These are phyloP conservation scores for Terana coerulea DNA, from an alignment of 768 basidiomycete species.

Conservation along the genomic window DNA sequence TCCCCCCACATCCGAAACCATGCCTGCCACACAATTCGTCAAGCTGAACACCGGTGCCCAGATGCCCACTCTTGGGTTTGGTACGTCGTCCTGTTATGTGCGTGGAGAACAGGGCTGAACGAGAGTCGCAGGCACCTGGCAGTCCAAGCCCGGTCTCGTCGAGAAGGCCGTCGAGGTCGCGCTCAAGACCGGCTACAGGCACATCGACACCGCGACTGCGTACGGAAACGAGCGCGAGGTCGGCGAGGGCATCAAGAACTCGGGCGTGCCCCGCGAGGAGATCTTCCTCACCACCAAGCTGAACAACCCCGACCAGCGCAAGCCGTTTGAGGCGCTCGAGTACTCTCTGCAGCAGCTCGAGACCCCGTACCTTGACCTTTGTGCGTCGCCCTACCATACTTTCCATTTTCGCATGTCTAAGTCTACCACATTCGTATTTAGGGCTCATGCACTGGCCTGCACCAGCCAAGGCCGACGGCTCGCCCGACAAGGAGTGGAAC, in stretches of 20 bases:
- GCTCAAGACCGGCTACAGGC: slow-evolving; percentile 69
- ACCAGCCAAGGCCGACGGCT: slow-evolving; percentile 55
- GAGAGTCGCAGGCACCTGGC: slow-evolving; percentile 65
- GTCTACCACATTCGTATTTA: slow-evolving; percentile 21
- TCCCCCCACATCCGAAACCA: slow-evolving; percentile 22
- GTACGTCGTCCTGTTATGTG: slow-evolving; percentile 26
- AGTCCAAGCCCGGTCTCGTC: slow-evolving; percentile 65
- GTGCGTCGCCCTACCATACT: slow-evolving; percentile 31
- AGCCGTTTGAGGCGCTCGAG: slow-evolving; percentile 59
- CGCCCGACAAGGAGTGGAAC: slow-evolving; percentile 50
- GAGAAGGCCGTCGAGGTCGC: slow-evolving; percentile 73
- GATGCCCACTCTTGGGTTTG: slow-evolving; percentile 75
- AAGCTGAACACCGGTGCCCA: slow-evolving; percentile 74
- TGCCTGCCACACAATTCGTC: slow-evolving; percentile 42
- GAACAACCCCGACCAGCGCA: slow-evolving; percentile 57
- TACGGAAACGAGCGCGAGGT: slow-evolving; percentile 81
- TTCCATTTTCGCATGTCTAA: background rate
- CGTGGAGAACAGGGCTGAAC: background rate
- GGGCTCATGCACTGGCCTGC: slow-evolving; percentile 85
- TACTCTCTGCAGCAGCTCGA: slow-evolving; percentile 65
- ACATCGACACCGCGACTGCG: slow-evolving; percentile 66
- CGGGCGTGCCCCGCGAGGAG: slow-evolving; percentile 65
- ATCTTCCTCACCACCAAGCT: slow-evolving; percentile 84
- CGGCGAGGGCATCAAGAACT: slow-evolving; percentile 71
- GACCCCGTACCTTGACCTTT: slow-evolving; percentile 78